phyloP scores from a whole-genome alignment of 202 grass and related monocot species.

The Musa balbisiana region DNA sequence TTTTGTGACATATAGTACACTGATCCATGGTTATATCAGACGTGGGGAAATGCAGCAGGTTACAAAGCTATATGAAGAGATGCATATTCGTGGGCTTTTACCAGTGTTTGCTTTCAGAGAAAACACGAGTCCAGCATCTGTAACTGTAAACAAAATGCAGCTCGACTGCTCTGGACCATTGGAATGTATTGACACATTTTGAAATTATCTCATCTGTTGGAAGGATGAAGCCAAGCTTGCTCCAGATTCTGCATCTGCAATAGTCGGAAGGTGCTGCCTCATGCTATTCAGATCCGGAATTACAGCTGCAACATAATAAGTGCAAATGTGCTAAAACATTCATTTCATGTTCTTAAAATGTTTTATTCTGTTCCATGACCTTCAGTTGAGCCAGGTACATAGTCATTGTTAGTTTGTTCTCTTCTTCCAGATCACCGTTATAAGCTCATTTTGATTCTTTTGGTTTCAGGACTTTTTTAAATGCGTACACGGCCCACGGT shows the following conservation, averaged over 20 bases:
- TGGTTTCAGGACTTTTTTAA: not conserved
- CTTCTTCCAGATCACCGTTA: not conserved
- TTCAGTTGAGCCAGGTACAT: not conserved
- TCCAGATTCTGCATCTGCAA: not conserved
- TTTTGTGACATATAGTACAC: conserved; percentile 77
- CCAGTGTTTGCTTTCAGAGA: conserved; percentile 21
- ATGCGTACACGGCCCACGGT: not conserved
- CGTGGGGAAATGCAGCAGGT: conserved; percentile 61
- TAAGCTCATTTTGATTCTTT: not conserved
- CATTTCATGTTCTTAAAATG: not conserved
- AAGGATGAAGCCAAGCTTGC: not conserved
- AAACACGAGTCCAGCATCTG: conserved; percentile 10
- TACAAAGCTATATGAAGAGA: conserved; percentile 71
- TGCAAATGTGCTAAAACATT: not conserved
- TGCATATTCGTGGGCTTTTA: conserved; percentile 69
- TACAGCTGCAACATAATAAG: not conserved
- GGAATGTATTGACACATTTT: not conserved
- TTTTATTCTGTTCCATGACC: not conserved
- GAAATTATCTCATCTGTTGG: not conserved
- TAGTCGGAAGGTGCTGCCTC: not conserved
- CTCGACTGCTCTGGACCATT: not conserved
- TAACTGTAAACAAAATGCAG: not conserved
- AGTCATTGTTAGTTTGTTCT: not conserved
- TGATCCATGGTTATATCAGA: conserved; percentile 75
- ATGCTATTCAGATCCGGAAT: not conserved